These are phyloP conservation scores for Podospora pseudocomata DNA, from an alignment of 495 filamentous ascomycete species.

Conservation along the genomic window DNA sequence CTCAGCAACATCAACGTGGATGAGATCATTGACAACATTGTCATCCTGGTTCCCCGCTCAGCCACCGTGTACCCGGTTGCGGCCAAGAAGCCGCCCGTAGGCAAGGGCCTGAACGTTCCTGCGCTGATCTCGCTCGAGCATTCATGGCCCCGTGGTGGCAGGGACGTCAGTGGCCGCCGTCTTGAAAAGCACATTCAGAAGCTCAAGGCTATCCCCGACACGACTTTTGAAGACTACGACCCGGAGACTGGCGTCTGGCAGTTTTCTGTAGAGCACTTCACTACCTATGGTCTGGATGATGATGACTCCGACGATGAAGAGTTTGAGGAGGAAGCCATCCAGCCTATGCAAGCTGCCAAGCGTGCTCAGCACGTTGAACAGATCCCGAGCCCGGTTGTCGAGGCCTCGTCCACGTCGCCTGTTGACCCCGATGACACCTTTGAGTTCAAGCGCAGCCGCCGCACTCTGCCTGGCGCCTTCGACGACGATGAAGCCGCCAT, in stretches of 20 bases:
- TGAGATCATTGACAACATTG: slow-evolving; percentile 64
- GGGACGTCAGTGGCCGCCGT: slow-evolving; percentile 32
- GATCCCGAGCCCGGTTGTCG: slow-evolving; percentile 17
- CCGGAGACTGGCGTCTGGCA: slow-evolving; percentile 76
- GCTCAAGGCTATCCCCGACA: slow-evolving; percentile 67
- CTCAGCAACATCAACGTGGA: slow-evolving; percentile 69
- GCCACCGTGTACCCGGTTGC: slow-evolving; percentile 82
- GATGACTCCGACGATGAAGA: slow-evolving; percentile 73
- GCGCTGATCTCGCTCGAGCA: slow-evolving; percentile 80
- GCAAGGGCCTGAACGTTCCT: slow-evolving; percentile 87
- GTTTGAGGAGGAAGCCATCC: slow-evolving; percentile 62
- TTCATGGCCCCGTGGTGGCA: slow-evolving; percentile 73
- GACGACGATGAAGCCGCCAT: slow-evolving; percentile 44
- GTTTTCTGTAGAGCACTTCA: slow-evolving; percentile 91
- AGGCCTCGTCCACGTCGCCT: slow-evolving; percentile 29
- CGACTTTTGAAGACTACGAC: slow-evolving; percentile 76
- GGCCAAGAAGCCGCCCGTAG: slow-evolving; percentile 69
- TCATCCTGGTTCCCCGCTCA: slow-evolving; percentile 66
- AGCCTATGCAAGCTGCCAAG: not conserved
- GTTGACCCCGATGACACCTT: slow-evolving; percentile 73
- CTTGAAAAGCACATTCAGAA: slow-evolving; percentile 79
- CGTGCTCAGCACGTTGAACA: slow-evolving; percentile 24
- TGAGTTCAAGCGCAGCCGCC: slow-evolving; percentile 67
- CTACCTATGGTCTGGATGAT: slow-evolving; percentile 88
- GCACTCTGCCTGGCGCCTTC: slow-evolving; percentile 74